phyloP scores from a whole-genome alignment of 768 basidiomycete species.

The Auricularia sp. region DNA sequence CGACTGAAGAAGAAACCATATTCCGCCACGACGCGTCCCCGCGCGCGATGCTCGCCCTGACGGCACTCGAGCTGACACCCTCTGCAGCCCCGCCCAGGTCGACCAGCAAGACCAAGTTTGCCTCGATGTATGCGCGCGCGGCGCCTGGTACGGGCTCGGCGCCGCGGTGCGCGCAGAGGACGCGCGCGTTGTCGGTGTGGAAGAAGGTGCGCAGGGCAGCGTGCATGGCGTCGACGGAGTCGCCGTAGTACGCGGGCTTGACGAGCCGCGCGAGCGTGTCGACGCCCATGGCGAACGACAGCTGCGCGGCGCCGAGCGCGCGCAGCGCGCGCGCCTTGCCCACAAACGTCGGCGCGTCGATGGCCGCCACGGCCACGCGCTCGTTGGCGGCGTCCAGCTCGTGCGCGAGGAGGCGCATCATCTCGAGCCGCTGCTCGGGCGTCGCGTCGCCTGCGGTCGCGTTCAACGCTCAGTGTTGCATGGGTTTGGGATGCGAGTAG shows the following conservation, averaged over 20 bases:
- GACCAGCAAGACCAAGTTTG: background rate
- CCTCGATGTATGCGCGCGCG: background rate
- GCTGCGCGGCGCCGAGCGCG: constrained; percentile 22
- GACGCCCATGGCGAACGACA: constrained; percentile 69
- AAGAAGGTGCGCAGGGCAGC: constrained; percentile 49
- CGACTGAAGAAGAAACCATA: background rate
- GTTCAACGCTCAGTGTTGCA: background rate
- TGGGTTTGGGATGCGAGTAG: background rate
- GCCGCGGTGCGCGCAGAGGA: background rate
- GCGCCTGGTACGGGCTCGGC: background rate
- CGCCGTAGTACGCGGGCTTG: constrained; percentile 59
- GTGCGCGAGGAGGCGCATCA: constrained; percentile 64
- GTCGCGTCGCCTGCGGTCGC: constrained; percentile 48
- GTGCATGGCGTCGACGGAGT: constrained; percentile 42
- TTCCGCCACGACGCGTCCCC: background rate
- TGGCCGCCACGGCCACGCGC: constrained; percentile 61
- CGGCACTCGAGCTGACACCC: background rate
- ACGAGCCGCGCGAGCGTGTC: constrained; percentile 83
- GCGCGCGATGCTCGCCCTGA: background rate
- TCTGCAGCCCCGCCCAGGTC: background rate
- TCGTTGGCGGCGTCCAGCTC: background rate
- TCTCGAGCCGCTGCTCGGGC: constrained; percentile 69
- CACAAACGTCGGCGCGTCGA: constrained; percentile 84
- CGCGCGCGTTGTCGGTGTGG: background rate
- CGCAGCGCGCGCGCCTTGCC: constrained; percentile 61